Evolutionary conservation across 768 basidiomycete species (phyloP), one percentile per base, ranked within the genome.

Genomic region (Rhizopogon vinicolor): DNA sequence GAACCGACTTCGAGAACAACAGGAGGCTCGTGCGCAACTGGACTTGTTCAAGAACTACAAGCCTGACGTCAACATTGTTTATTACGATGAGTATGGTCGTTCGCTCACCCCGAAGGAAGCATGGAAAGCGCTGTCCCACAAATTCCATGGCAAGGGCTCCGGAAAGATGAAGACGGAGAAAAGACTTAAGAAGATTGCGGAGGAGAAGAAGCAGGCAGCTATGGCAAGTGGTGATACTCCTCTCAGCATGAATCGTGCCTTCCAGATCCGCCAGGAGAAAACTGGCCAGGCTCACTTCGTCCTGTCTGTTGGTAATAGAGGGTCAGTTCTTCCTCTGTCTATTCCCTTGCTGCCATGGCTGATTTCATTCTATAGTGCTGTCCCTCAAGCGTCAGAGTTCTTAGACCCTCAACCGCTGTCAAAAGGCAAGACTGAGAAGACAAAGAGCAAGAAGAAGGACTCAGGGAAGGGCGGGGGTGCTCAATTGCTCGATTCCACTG

Each of bases 131-230:
- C 75, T 99, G 42, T 94, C 91, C 43, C 97, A 99, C 70, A 91
- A 92, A 67, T 98, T 99, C 84, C 97, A 99, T 62, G 97, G 97
- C 37, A 98, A 98, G 72, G 93, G 93, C 2, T 91, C 91, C 1
- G 97, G 97, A 10, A 91, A 88, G 75, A 91, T 90, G 84, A 98
- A 98, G 81, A 94, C 89, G 22, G 96, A 98, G 78, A 98, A 98
- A 71, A 81, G 93, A 58, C 65, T 98, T 60, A 94, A 95, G 82
- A 94, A 90, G 77, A 98, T 98, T 60, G 91, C 87, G n/a, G 95
- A 98, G 64, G 97, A 99, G 76, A 84, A 89, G 70, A 98, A 97
- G 78, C 82, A 93, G 67, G 84, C 84, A 56, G 89, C 93, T 9
- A 98, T 98, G 94, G 85, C 81, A 16, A 93, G 93, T 62, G 92